phyloP scores from a whole-genome alignment of 441 rosid species.

The Omphalea diandra region DNA sequence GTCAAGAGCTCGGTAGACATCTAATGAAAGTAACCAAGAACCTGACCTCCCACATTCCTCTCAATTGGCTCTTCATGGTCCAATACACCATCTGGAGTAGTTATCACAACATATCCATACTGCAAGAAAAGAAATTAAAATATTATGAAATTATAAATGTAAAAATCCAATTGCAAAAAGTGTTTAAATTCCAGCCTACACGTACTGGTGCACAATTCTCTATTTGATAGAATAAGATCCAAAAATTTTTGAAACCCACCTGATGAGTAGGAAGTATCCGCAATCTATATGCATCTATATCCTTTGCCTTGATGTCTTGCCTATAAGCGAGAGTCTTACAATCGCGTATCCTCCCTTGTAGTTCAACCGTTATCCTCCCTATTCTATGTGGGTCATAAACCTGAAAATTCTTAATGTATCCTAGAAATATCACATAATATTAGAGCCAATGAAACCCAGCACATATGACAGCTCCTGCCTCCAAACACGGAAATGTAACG shows the following conservation, averaged over 20 bases:
- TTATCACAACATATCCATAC: conserved; percentile 95
- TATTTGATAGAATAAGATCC: neutral
- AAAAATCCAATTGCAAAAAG: neutral
- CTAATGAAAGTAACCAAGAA: conserved; percentile 88
- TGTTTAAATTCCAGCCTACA: neutral
- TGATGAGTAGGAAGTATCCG: conserved; percentile 86
- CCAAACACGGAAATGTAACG: neutral
- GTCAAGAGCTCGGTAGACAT: neutral
- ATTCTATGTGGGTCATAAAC: conserved; percentile 82
- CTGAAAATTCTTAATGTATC: conserved; percentile 71
- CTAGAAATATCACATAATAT: conserved; percentile 30
- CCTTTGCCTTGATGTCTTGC: conserved; percentile 87
- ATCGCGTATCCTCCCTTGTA: conserved; percentile 86
- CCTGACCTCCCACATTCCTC: conserved; percentile 85
- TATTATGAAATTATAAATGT: neutral
- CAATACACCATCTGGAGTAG: conserved; percentile 90
- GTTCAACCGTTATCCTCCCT: conserved; percentile 81
- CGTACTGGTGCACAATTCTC: neutral
- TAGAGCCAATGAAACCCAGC: neutral
- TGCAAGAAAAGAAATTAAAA: conserved; percentile 23
- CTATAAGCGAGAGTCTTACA: conserved; percentile 80
- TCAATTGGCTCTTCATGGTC: conserved; percentile 92
- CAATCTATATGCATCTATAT: conserved; percentile 59
- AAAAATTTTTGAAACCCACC: conserved; percentile 37
- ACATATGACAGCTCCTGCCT: neutral